Evolutionary conservation across 176 grass and related monocot genomes (phyloP).

Genomic region (Neostapfia colusana): DNA sequence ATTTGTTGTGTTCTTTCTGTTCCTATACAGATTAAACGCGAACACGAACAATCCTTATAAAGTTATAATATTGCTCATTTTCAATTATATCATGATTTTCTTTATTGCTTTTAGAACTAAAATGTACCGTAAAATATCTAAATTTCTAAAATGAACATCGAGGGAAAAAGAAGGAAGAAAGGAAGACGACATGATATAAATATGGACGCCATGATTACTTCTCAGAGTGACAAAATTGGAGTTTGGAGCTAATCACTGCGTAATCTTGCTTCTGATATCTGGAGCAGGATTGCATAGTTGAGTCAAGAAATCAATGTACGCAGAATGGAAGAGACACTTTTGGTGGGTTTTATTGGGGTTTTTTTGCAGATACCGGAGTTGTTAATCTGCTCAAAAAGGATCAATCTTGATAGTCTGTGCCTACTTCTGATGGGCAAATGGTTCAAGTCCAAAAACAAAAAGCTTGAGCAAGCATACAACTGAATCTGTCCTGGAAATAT

Average conservation of each 20-base stretch:
- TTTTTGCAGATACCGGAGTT: neutral
- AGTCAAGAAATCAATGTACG: neutral
- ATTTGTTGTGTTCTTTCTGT: no score
- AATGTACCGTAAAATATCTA: no score
- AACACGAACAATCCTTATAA: no score
- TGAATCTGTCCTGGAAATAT: neutral
- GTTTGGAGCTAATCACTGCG: neutral
- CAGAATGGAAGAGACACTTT: neutral
- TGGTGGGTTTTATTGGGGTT: no score
- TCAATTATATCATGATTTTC: no score
- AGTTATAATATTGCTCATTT: no score
- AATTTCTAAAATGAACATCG: no score
- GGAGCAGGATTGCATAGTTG: conserved; percentile 8
- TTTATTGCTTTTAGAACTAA: no score
- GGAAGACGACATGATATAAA: no score
- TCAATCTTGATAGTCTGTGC: neutral
- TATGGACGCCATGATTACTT: no score
- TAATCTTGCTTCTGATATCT: neutral
- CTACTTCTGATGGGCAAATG: conserved; percentile 1
- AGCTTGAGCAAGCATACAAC: neutral
- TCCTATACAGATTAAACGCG: no score
- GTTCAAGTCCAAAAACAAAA: neutral
- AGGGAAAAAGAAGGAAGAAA: no score
- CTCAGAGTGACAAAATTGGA: neutral
- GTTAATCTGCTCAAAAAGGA: neutral